Conservation (phyloP, 1,139 yeast genomes). For the Magnusiomyces paraingens region DNA sequence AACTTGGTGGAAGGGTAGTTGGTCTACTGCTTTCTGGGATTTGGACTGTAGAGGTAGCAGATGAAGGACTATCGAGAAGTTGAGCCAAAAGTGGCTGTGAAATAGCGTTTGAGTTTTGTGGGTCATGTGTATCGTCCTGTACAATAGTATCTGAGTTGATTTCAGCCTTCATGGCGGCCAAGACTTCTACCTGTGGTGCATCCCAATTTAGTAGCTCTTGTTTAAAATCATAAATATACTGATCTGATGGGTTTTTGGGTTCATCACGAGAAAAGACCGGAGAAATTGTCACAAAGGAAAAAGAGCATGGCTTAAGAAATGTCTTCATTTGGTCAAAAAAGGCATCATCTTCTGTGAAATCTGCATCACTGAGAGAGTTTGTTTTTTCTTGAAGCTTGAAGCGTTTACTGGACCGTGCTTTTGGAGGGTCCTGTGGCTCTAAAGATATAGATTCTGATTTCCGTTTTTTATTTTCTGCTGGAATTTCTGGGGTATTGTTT, state of each 20-base stretch:
- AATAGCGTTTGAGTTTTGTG: conserved; percentile 5
- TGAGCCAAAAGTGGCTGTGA: conserved; percentile 34
- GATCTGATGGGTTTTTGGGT: conserved; percentile 19
- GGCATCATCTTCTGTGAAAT: conserved; percentile 24
- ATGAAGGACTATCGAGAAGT: conserved; percentile 31
- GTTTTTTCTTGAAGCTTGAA: conserved; percentile 28
- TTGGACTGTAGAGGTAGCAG: conserved; percentile 1
- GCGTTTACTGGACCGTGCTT: conserved; percentile 26
- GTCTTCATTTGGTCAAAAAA: conserved; percentile 29
- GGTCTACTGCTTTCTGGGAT: conserved; percentile 24
- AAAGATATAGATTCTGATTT: conserved; percentile 13
- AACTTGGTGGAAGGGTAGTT: conserved; percentile 18
- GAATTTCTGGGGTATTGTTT: neutral
- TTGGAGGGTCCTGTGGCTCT: neutral
- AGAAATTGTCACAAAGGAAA: conserved; percentile 23
- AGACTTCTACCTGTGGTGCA: conserved; percentile 28
- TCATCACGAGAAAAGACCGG: conserved; percentile 15
- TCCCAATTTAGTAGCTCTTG: conserved; percentile 41
- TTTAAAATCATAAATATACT: conserved; percentile 36
- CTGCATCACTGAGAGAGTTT: conserved; percentile 32
- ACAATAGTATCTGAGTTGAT: conserved; percentile 16
- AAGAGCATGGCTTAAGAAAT: conserved; percentile 22
- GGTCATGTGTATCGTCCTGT: conserved; percentile 9
- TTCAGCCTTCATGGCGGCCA: conserved; percentile 18
- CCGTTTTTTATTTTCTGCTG: conserved; percentile 3